A percentile compares a stretch with the other conserved stretches of the same genome.
These are phyloP conservation scores for Pestalotiopsis sp. DNA, from an alignment of 2,329 filamentous ascomycete genomes.

Conservation along the genomic window DNA sequence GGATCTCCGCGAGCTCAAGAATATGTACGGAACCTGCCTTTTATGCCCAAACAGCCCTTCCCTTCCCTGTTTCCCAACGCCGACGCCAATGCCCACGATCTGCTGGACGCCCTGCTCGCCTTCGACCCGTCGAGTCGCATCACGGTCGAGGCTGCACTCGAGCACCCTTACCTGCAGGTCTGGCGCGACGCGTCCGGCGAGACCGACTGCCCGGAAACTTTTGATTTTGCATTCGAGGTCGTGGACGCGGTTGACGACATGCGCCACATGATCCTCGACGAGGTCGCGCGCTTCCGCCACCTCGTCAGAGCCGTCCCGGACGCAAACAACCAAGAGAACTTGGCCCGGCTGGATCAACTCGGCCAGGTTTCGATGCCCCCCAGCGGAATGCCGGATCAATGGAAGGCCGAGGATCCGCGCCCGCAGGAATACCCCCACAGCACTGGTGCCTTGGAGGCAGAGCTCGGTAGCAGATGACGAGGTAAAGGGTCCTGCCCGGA, in stretches of 20 bases:
- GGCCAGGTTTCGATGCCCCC: conserved; percentile 55
- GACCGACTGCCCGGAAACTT: conserved; percentile 88
- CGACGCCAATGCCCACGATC: conserved; percentile 92
- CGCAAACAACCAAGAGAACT: conserved; percentile 30
- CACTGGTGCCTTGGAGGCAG: conserved; percentile 57
- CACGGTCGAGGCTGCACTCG: conserved; percentile 90
- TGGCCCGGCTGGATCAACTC: conserved; percentile 39
- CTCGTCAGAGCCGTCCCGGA: conserved; percentile 55
- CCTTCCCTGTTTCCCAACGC: conserved; percentile 86
- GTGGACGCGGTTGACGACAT: conserved; percentile 93
- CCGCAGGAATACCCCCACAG: conserved; percentile 60
- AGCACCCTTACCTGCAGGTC: conserved; percentile 95
- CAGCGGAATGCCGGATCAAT: conserved; percentile 46
- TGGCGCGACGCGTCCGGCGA: conserved; percentile 99
- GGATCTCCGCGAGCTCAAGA: conserved; percentile 95
- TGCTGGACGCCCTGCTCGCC: conserved; percentile 94
- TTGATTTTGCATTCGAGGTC: conserved; percentile 99
- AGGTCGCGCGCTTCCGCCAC: conserved; percentile 84
- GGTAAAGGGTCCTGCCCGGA: background rate
- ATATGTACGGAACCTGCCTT: conserved; percentile 95
- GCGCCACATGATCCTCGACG: conserved; percentile 94
- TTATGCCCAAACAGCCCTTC: conserved; percentile 90
- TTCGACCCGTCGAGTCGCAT: conserved; percentile 95
- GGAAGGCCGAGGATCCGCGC: conserved; percentile 62
- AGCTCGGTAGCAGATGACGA: conserved; percentile 53